Evolutionary conservation across 805 yeast genomes (phyloP), one percentile per base, ranked within the genome.

Genomic region (Candida sonorensis): DNA sequence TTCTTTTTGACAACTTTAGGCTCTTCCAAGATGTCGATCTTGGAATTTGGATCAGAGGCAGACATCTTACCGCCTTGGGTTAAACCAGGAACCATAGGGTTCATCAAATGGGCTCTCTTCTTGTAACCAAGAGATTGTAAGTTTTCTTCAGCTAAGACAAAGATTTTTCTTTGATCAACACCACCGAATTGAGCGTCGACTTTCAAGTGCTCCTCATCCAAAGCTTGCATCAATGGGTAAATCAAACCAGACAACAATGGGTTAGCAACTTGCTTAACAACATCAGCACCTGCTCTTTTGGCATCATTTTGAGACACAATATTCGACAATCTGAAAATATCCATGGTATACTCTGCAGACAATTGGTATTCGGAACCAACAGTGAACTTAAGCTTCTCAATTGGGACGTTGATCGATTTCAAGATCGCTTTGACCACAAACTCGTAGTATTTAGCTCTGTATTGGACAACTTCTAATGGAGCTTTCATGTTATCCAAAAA

Each of bases 211-310:
- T 92, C 81, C 62, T 92, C 99, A 59, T 92, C 99, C 38, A 92
- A 70, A 6, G 97, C 97, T 66, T 92, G 99, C 99, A 92, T 92
- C 55, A 94, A 73, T 35, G 99, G 99, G 62, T 92, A 92, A 47
- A 92, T 86, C 57, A 92, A 74, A 7, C 98, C 98, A 25, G 90
- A 77, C 38, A 92, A 72, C 45, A 87, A 72, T 24, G 99, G 98
- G 61, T 88, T 88, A 23, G 85, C 77, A 29, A 88, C 97, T 66
- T 92, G 98, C 58, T 92, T 92, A 41, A 92, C 99, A 35, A 92
- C 99, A 61, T 92, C 99, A 9, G 99, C 97, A 58, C 99, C 99
- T 2, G 99, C 99, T 60, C 98, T 78, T 66, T 85, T 85, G 38
- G 97, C 96, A 56, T 88, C 97, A 56, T 90, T 88, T 63, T 85